These are phyloP conservation scores for Monosporascus sp. DNA, from an alignment of 2,329 filamentous ascomycete genomes.

Conservation along the genomic window DNA sequence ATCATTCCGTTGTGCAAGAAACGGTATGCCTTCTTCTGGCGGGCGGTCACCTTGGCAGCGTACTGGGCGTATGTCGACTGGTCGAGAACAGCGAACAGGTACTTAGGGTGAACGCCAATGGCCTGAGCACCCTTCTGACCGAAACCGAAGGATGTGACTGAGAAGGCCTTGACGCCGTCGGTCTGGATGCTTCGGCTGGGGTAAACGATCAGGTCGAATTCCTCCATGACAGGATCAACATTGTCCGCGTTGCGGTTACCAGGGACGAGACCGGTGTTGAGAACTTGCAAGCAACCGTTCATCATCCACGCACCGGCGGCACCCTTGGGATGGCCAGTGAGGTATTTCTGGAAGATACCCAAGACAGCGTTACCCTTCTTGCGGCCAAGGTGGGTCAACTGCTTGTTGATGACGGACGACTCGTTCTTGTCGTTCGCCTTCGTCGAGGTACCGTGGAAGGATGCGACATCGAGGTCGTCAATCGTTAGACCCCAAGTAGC, in stretches of 20 bases:
- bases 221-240: conserved; percentile 90
- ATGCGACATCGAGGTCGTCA: conserved; percentile 90
- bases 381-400: conserved; percentile 89
- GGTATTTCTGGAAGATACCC: conserved; percentile 98
- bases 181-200: conserved; percentile 94
- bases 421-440: conserved; percentile 99
- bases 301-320: conserved; percentile 99
- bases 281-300: conserved; percentile 93
- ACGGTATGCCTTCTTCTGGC: conserved; percentile 98
- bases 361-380: conserved; percentile 94
- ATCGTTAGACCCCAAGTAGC: conserved; percentile 98
- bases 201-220: conserved; percentile 97
- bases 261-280: conserved; percentile 89
- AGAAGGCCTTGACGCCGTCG: conserved; percentile 97
- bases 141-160: conserved; percentile 97
- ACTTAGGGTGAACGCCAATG: conserved; percentile 91
- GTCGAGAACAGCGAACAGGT: conserved; percentile 91
- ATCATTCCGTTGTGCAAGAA: conserved; percentile 98
- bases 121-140: conserved; percentile 98
- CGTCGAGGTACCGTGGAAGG: conserved; percentile 98
- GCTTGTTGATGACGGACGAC: conserved; percentile 93
- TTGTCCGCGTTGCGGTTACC: conserved; percentile 99
- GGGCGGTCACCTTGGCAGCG: conserved; percentile 79
- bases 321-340: conserved; percentile 98
- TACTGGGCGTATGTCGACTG: conserved; percentile 77